These are phyloP conservation scores for Petunia secreta DNA, from an alignment of 257 asterid genomes.

Conservation along the genomic window DNA sequence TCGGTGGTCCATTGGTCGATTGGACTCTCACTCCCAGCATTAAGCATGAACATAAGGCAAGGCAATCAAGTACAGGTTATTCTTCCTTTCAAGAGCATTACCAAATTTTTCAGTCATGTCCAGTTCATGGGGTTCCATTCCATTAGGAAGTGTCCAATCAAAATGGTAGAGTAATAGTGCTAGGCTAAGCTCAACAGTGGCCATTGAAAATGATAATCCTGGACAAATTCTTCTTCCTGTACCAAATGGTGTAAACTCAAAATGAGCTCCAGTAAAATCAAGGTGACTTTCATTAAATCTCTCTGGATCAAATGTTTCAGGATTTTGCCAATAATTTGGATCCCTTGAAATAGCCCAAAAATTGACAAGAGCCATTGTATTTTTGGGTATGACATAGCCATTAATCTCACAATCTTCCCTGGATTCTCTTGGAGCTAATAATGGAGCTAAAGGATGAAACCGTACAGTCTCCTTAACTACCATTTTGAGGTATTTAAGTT, in stretches of 20 bases:
- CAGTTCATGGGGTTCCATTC: constrained; percentile 18
- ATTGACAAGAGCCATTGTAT: constrained; percentile 26
- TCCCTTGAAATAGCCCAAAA: constrained; percentile 36
- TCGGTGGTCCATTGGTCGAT: background rate
- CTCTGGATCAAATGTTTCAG: constrained; percentile 31
- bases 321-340: constrained; percentile 33
- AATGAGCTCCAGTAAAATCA: constrained; percentile 36
- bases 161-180: constrained; percentile 37
- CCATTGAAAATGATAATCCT: constrained; percentile 26
- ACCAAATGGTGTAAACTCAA: constrained; percentile 42
- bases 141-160: constrained; percentile 37
- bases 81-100: constrained; percentile 12
- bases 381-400: constrained; percentile 27
- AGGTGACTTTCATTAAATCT: constrained; percentile 27
- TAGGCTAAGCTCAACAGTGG: constrained; percentile 32
- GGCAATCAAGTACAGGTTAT: constrained; percentile 18
- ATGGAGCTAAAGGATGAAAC: constrained; percentile 23
- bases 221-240: constrained; percentile 44
- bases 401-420: constrained; percentile 23
- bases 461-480: background rate
- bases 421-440: constrained; percentile 35
- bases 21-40: background rate
- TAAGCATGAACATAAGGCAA: background rate
- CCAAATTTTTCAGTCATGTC: constrained; percentile 34
- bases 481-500: constrained; percentile 30